Base-by-base conservation (phyloP, 805 yeast species). In the Suhomyces sp. region DNA sequence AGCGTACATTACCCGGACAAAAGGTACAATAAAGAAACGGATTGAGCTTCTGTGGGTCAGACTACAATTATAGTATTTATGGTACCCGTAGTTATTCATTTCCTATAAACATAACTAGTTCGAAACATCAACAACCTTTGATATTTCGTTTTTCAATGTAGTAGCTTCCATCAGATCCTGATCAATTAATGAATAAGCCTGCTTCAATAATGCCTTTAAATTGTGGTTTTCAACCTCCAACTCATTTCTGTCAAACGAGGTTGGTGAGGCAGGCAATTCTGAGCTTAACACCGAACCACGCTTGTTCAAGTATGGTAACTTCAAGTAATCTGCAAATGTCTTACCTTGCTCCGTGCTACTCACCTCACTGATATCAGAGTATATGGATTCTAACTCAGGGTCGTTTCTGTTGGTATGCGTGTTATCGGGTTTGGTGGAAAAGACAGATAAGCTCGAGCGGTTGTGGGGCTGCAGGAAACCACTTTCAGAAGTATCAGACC, bases 161-260 rank as follows among this genome's bases (percentile, higher is more conserved):
- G 54, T 38, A 12, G 57, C 41, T 24, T 53, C 58, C 23, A 48
- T 47, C 47, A 49, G 54, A 9, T 53, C 50, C 44, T 53, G 62
- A 40, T 58, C 62, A 29, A 71, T 41, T 48, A 59, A 48, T 2
- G 49, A 54, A 47, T 60, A 63, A 1, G 74, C 72, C 54, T 62
- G 62, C 52, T 57, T 62, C 35, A 72, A 56, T 35, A 71, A 59
- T 17, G 40, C 56, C 57, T 60, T 62, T 54, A 71, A 60, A 9
- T 55, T 54, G 42, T 65, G 66, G 54, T 68, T 69, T 50, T 71
- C 76, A 17, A 56, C 52, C 38, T 46, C 26, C 29, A 60, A 33
- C 24, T 47, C 48, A 12, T 47, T 35, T 33, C 44, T 13, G 19
- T 35, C 40, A 38, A 38, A 38, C n/a, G 24, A 4, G 9, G 42